A percentile compares a stretch with the other conserved stretches of the same genome.
phyloP scores from a whole-genome alignment of 2,329 filamentous ascomycete genomes.

The Ophiognomonia clavigignenti-juglandacearum region DNA sequence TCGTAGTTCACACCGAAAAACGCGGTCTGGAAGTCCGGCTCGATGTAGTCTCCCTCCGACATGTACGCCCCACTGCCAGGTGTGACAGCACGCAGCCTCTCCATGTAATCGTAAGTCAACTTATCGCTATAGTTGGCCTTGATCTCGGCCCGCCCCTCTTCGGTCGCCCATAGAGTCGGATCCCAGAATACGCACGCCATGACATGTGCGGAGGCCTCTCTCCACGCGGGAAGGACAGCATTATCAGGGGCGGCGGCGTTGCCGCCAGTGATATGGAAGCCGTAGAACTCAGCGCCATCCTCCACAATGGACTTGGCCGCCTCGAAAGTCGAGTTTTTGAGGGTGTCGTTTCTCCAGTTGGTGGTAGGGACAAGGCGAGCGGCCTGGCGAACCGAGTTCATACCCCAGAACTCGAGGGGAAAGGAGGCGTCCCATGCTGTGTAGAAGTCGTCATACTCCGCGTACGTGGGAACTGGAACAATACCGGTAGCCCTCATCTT shows the following conservation, averaged over 20 bases:
- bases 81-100: slow-evolving; percentile 22
- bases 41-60: slow-evolving; percentile 33
- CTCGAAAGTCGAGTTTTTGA: slow-evolving; percentile 25
- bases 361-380: slow-evolving; percentile 29
- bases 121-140: slow-evolving; percentile 20
- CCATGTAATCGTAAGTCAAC: slow-evolving; percentile 21
- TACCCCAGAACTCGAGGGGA: slow-evolving; percentile 23
- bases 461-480: slow-evolving; percentile 21
- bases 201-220: slow-evolving; percentile 33
- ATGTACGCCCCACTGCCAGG: slow-evolving; percentile 26
- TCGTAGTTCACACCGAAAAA: slow-evolving; percentile 29
- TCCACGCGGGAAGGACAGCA: slow-evolving; percentile 45
- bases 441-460: slow-evolving; percentile 22
- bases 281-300: slow-evolving; percentile 24
- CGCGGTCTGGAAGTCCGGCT: slow-evolving; percentile 23
- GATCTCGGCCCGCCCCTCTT: background rate
- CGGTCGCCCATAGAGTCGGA: background rate
- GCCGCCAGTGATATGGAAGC: slow-evolving; percentile 24
- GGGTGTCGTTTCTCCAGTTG: slow-evolving; percentile 25
- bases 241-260: slow-evolving; percentile 26
- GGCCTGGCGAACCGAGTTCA: slow-evolving; percentile 31
- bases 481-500: slow-evolving; percentile 35
- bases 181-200: slow-evolving; percentile 24
- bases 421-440: slow-evolving; percentile 24
- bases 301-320: slow-evolving; percentile 20